A percentile compares a stretch with the other conserved stretches of the same genome.
phyloP scores from a whole-genome alignment of 805 yeast species.

The Blastobotrys parvus region DNA sequence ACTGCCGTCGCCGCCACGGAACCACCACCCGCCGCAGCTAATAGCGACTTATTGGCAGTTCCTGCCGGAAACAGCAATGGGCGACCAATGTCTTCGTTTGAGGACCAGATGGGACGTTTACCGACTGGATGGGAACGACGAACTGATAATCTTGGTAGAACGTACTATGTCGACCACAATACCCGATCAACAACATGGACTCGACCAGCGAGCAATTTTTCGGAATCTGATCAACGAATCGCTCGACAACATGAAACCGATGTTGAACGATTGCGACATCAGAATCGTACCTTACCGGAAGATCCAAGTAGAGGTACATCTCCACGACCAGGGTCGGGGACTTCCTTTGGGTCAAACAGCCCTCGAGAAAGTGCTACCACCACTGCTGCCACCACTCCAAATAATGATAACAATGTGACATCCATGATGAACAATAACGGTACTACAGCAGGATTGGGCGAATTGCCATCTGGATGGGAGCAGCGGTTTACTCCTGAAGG shows the following conservation, averaged over 20 bases:
- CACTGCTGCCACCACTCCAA: constrained; percentile 29
- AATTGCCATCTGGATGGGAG: constrained; percentile 98
- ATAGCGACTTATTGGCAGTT: constrained; percentile 22
- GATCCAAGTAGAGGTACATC: constrained; percentile 28
- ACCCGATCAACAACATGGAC: constrained; percentile 99
- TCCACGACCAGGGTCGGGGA: constrained; percentile 18
- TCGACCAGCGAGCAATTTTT: constrained; percentile 75
- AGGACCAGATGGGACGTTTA: constrained; percentile 91
- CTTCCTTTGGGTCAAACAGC: constrained; percentile 36
- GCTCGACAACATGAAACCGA: constrained; percentile 57
- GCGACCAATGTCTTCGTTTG: constrained; percentile 85
- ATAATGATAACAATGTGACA: constrained; percentile 29
- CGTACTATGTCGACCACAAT: constrained; percentile 96
- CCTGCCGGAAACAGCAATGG: constrained; percentile 16
- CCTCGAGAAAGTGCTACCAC: constrained; percentile 40
- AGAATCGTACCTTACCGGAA: constrained; percentile 83
- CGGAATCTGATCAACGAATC: constrained; percentile 58
- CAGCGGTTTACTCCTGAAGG: constrained; percentile 98
- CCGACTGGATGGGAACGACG: constrained; percentile 99
- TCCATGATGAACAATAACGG: constrained; percentile 67
- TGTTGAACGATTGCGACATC: constrained; percentile 83
- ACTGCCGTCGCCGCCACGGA: not conserved
- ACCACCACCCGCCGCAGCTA: constrained; percentile 15
- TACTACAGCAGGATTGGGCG: constrained; percentile 93
- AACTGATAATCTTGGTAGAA: constrained; percentile 94